Evolutionary conservation across 2,329 filamentous ascomycete species (phyloP), one percentile per base, ranked within the genome.

Genomic region (Balansia obtecta): DNA sequence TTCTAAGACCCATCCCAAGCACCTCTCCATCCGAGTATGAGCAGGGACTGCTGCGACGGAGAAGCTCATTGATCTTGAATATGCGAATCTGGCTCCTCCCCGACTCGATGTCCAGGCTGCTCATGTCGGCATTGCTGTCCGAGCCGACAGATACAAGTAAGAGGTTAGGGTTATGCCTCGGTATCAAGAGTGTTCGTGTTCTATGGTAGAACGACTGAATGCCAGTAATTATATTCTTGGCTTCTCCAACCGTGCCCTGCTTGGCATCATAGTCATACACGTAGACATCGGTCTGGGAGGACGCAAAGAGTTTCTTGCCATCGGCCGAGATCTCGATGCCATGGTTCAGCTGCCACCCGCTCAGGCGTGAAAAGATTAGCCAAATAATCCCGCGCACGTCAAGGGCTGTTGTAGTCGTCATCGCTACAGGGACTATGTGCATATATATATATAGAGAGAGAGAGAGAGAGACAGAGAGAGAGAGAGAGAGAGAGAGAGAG

Each of bases 1-100:
- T 88, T 30, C 83, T 72, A 27, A 88, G 69, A 16, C 84, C 83
- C 82, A 82, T 86, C 15, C 80, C 75, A 4, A 77, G 59, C 3
- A 72, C 55, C 7, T 56, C 57, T 12, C 74, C 74, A 15, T 75
- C 53, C 66, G 68, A 57, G 47, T 72, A 75, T 46, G 73, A 62
- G 53, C 51, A 53, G 3, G 62, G 45, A 22, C 45, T 55, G 2
- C 46, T 50, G 7, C 55, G 27, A 7, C 51, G 40, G 50, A 66
- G 42, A 27, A 71, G 52, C 42, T 63, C 54, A 42, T 56, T 50
- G 2, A 71, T 55, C 7, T 58, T 55, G 48, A 68, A 68, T 2
- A 74, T 75, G 55, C 80, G 81, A 57, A 87, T 75, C 55, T 83
- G 79, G 13, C 74, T 77, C 46, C 77, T 73, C 2, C 79, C 82